These are phyloP conservation scores for Ascochyta fabae DNA, from an alignment of 2,329 filamentous ascomycete genomes.

Conservation along the genomic window DNA sequence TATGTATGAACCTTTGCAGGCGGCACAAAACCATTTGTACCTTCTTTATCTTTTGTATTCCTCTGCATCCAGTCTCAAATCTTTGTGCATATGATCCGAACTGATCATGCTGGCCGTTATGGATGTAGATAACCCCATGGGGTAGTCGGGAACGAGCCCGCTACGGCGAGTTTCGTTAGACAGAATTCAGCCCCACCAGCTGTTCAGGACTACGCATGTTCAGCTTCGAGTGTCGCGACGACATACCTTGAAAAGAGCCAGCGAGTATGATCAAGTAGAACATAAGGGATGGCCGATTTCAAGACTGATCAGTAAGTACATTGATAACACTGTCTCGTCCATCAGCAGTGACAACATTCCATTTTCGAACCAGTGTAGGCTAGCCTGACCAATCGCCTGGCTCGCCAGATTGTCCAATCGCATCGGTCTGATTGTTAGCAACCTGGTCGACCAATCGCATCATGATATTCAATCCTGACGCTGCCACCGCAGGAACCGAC, in stretches of 20 bases:
- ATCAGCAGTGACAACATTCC: no score
- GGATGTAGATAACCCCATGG: not conserved
- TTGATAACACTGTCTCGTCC: no score
- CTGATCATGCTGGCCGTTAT: not conserved
- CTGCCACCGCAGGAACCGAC: no score
- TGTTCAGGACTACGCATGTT: not conserved
- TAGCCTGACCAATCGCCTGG: slow-evolving; percentile 5
- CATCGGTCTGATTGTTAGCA: not conserved
- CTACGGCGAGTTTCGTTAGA: not conserved
- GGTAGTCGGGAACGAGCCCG: slow-evolving; percentile 7
- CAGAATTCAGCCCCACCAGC: not conserved
- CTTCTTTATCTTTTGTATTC: not conserved
- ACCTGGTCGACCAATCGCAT: not conserved
- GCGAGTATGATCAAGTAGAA: no score
- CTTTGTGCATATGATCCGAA: not conserved
- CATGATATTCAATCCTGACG: no score
- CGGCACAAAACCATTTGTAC: not conserved
- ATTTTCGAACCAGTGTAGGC: not conserved
- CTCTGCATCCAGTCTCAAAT: not conserved
- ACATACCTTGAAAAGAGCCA: not conserved
- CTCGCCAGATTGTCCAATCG: slow-evolving; percentile 1
- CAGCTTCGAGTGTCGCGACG: not conserved
- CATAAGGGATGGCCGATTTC: no score
- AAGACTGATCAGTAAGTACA: no score
- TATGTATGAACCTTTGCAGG: not conserved